Evolutionary conservation across 2,329 filamentous ascomycete genomes (phyloP).

Genomic region (Blumeria graminis): DNA sequence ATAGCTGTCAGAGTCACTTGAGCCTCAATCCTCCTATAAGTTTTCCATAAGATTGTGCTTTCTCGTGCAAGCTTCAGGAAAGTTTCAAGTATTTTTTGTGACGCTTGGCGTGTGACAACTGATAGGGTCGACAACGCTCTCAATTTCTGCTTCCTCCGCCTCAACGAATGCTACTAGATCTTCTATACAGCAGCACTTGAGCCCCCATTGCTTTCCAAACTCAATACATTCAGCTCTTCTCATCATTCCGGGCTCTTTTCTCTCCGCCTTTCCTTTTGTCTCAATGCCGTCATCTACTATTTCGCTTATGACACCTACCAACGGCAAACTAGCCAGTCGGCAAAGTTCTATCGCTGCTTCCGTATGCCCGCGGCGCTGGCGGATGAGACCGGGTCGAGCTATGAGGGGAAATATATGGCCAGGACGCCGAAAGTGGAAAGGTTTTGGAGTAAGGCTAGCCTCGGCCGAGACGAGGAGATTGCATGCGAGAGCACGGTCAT

Average conservation of each 20-base stretch:
- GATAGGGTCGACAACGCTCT: neutral
- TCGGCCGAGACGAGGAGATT: conserved; percentile 35
- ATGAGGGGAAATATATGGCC: conserved; percentile 78
- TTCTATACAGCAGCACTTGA: conserved; percentile 90
- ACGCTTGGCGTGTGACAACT: no score
- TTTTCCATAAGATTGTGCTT: no score
- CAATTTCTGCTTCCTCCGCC: conserved; percentile 6
- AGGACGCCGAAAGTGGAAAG: conserved; percentile 48
- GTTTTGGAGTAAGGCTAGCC: conserved; percentile 14
- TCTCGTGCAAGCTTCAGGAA: no score
- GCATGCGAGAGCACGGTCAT: conserved; percentile 67
- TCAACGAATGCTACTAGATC: conserved; percentile 47
- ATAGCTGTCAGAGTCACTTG: no score
- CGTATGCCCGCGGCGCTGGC: conserved; percentile 63
- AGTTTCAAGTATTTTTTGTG: no score
- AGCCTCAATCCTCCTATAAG: no score
- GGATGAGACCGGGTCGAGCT: conserved; percentile 56
- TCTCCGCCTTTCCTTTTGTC: conserved; percentile 40
- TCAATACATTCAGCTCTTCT: conserved; percentile 63
- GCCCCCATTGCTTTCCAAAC: conserved; percentile 70
- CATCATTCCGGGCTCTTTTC: conserved; percentile 64
- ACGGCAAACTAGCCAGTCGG: conserved; percentile 51
- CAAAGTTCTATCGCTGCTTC: conserved; percentile 88
- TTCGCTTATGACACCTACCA: conserved; percentile 71
- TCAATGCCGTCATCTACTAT: conserved; percentile 67